A percentile compares a stretch with the other conserved stretches of the same genome.
These are phyloP conservation scores for Schizochytrium sp. DNA, from an alignment of 108 stramenopile genomes.

Conservation along the genomic window DNA sequence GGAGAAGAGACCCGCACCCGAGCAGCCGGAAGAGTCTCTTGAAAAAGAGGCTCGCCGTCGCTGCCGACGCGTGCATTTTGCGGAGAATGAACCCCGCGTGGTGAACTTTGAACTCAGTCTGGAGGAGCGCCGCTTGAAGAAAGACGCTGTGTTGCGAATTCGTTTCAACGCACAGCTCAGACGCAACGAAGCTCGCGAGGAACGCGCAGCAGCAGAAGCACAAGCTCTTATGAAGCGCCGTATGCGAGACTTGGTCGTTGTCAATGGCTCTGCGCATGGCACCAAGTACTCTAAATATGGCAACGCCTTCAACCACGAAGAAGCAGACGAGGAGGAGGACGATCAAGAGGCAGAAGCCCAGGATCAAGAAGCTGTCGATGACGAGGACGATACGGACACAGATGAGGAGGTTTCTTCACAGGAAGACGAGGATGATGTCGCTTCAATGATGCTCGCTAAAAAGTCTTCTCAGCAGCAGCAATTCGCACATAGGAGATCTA, in stretches of 20 bases:
- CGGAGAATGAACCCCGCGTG: not conserved
- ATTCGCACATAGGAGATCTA: not conserved
- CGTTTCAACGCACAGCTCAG: slow-evolving; percentile 7
- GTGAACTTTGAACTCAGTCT: not conserved
- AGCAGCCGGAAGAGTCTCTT: no score
- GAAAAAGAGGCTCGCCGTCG: no score
- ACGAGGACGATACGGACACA: not conserved
- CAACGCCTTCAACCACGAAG: not conserved
- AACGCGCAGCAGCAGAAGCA: not conserved
- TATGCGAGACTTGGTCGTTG: not conserved
- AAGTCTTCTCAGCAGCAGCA: not conserved
- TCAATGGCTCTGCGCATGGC: not conserved
- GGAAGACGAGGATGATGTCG: not conserved
- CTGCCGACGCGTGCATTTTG: not conserved
- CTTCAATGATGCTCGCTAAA: not conserved
- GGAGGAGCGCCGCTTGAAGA: slow-evolving; percentile 19
- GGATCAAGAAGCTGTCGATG: not conserved
- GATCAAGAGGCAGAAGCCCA: not conserved
- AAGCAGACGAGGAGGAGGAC: not conserved
- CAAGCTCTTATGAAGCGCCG: not conserved
- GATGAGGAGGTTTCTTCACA: not conserved
- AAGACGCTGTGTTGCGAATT: slow-evolving; percentile 22
- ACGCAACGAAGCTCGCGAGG: slow-evolving; percentile 45
- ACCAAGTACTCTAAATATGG: not conserved
- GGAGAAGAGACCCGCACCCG: no score